Percentiles rank a stretch among this genome's conserved stretches.
These are phyloP conservation scores for Microsporum ferrugineum DNA, from an alignment of 2,329 filamentous ascomycete species.

Conservation along the genomic window DNA sequence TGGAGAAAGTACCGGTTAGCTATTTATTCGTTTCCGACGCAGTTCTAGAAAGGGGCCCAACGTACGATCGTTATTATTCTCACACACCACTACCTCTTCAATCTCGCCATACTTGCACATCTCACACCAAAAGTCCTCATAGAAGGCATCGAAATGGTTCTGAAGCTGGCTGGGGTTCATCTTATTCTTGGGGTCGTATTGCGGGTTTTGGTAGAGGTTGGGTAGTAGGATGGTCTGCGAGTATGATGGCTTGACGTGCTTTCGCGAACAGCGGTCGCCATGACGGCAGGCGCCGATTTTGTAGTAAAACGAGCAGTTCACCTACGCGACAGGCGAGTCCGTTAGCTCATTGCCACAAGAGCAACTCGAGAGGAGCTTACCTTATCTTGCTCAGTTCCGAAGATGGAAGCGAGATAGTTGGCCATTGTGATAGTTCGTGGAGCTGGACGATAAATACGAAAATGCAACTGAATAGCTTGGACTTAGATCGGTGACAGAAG, in stretches of 20 bases:
- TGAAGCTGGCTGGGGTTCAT: slow-evolving; percentile 95
- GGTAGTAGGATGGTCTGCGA: slow-evolving; percentile 94
- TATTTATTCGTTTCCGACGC: slow-evolving; percentile 17
- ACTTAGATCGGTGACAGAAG: not conserved
- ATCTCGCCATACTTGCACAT: slow-evolving; percentile 98
- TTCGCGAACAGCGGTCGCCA: slow-evolving; percentile 93
- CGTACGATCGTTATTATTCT: slow-evolving; percentile 96
- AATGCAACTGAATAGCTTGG: not conserved
- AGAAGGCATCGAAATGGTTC: slow-evolving; percentile 99
- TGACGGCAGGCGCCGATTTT: slow-evolving; percentile 98
- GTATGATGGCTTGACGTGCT: slow-evolving; percentile 99
- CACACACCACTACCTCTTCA: slow-evolving; percentile 95
- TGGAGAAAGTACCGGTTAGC: slow-evolving; percentile 23
- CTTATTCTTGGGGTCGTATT: slow-evolving; percentile 90
- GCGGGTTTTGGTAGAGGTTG: slow-evolving; percentile 97
- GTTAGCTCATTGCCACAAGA: slow-evolving; percentile 9
- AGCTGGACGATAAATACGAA: not conserved
- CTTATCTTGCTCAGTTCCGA: slow-evolving; percentile 98
- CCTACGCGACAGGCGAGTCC: slow-evolving; percentile 27
- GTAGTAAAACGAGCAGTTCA: slow-evolving; percentile 99
- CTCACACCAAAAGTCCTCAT: slow-evolving; percentile 99
- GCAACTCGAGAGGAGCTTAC: slow-evolving; percentile 12
- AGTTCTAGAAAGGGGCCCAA: slow-evolving; percentile 17
- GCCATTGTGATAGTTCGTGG: slow-evolving; percentile 51
- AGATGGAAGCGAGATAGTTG: slow-evolving; percentile 98